Base-by-base conservation (phyloP, 2,329 filamentous ascomycete genomes). In the Pseudovirgaria hyperparasitica region DNA sequence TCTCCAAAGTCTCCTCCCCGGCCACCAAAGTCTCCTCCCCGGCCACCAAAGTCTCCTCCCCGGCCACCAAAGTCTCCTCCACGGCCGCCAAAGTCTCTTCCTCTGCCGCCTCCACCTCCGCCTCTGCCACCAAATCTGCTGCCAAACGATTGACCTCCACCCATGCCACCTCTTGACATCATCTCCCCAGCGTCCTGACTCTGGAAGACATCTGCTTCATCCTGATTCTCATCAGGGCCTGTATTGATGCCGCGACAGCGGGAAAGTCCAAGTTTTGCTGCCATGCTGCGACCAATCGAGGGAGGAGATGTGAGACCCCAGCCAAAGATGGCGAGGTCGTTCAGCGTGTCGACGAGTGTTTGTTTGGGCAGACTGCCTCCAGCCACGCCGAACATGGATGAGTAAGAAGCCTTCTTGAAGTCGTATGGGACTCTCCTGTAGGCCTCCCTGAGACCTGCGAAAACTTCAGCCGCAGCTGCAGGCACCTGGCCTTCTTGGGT, bases 331-430 rank as follows among this genome's bases (percentile, higher is more conserved):
- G 59, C 54, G 11, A 61, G 43, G 25, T 54, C 42, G 35, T 65
- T 64, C 16, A 65, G 48, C 7, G 50, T 46, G 9, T 55, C 44
- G n/a, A 67, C 34, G 7, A 65, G 44, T 6, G 32, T 36, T 6
- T 50, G 43, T 38, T 60, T 60, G 31, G 55, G 41, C 51, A 44
- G 19, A 27, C 54, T 45, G 44, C 61, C 56, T 19, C 55, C 48
- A 38, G 55, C 65, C 22, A 57, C 57, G 28, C 74, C 72, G 22
- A 81, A 63, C 23, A 70, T 48, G 6, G 70, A 66, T 11, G 56
- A 49, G 52, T 82, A 84, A 0, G 64, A 59, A 3, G 55, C 52
- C 9, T 41, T 41, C 30, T 72, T 60, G 23, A 60, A 34, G 4
- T 46, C 40, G 6, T 44, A 45, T 10, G 61, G 58, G 3, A 70